Evolutionary conservation across 2,329 filamentous ascomycete species (phyloP).

Genomic region (Alternaria alternata): DNA sequence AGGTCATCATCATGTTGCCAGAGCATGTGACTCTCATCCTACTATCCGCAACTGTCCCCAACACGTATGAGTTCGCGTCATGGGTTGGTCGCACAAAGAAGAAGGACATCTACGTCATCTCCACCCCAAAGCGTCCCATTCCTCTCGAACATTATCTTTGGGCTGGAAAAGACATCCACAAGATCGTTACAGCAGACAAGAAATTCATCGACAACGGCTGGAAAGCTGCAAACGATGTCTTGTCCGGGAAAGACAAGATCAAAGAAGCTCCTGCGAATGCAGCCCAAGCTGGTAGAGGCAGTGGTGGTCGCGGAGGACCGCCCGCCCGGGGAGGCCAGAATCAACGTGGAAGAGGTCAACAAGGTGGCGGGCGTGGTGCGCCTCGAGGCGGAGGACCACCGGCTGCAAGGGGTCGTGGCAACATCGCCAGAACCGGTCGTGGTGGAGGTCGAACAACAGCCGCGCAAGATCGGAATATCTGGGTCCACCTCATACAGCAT

Average conservation of each 20-base stretch:
- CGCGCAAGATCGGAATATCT: conserved; percentile 93
- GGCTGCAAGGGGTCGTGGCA: conserved; percentile 70
- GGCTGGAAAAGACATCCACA: conserved; percentile 90
- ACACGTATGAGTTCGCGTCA: conserved; percentile 96
- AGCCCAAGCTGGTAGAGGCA: conserved; percentile 62
- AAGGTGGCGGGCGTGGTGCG: conserved; percentile 54
- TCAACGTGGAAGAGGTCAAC: conserved; percentile 58
- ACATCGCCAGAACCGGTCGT: conserved; percentile 88
- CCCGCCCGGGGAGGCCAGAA: conserved; percentile 60
- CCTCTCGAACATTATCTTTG: conserved; percentile 96
- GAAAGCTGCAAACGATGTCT: conserved; percentile 87
- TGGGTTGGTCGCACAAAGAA: conserved; percentile 99
- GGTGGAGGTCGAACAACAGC: conserved; percentile 86
- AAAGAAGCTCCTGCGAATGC: conserved; percentile 63
- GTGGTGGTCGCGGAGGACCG: conserved; percentile 56
- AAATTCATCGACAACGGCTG: conserved; percentile 90
- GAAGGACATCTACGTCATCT: conserved; percentile 99
- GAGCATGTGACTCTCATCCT: conserved; percentile 96
- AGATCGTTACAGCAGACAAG: conserved; percentile 94
- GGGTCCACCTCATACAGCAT: conserved; percentile 94
- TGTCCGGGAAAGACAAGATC: conserved; percentile 82
- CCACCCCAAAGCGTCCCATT: conserved; percentile 92
- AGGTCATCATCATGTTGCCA: conserved; percentile 99
- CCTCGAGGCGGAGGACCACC: conserved; percentile 66
- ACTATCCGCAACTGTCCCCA: conserved; percentile 94